phyloP scores from a whole-genome alignment of 2,329 filamentous ascomycete species.

The Daldinia sp. region DNA sequence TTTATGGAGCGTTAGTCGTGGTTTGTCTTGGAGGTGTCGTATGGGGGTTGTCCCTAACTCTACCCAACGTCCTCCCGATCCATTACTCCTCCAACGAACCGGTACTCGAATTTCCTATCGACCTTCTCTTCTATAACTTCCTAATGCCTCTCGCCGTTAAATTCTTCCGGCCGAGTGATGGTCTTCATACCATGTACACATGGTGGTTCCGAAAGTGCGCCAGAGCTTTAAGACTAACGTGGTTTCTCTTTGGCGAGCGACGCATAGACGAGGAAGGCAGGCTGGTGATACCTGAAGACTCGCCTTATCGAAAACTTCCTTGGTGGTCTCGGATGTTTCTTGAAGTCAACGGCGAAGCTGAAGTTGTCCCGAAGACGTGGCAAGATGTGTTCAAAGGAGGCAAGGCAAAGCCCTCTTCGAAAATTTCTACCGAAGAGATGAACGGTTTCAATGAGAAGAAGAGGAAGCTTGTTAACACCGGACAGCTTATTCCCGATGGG shows the following conservation, averaged over 20 bases:
- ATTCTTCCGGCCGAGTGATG: constrained; percentile 85
- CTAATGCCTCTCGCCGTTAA: constrained; percentile 87
- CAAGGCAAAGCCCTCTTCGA: constrained; percentile 52
- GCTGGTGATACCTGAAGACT: constrained; percentile 56
- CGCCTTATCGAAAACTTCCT: constrained; percentile 46
- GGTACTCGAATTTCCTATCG: constrained; percentile 91
- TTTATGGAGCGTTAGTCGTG: constrained; percentile 92
- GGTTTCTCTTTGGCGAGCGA: constrained; percentile 91
- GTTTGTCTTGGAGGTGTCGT: constrained; percentile 94
- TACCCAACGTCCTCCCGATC: constrained; percentile 81
- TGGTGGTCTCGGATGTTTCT: constrained; percentile 57
- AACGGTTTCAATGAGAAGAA: constrained; percentile 51
- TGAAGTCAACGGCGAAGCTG: constrained; percentile 52
- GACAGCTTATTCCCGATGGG: constrained; percentile 73
- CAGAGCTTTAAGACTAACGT: constrained; percentile 78
- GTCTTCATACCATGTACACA: constrained; percentile 83
- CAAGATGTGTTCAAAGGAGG: constrained; percentile 60
- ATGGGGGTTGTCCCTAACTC: constrained; percentile 79
- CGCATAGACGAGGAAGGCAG: constrained; percentile 82
- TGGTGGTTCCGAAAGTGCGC: constrained; percentile 98
- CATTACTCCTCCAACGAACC: constrained; percentile 94
- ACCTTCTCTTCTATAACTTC: constrained; percentile 96
- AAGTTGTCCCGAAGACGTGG: constrained; percentile 67
- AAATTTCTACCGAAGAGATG: constrained; percentile 51
- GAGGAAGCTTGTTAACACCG: constrained; percentile 54